Evolutionary conservation across 2,329 filamentous ascomycete species (phyloP).

Genomic region (Trichoderma hamatum): DNA sequence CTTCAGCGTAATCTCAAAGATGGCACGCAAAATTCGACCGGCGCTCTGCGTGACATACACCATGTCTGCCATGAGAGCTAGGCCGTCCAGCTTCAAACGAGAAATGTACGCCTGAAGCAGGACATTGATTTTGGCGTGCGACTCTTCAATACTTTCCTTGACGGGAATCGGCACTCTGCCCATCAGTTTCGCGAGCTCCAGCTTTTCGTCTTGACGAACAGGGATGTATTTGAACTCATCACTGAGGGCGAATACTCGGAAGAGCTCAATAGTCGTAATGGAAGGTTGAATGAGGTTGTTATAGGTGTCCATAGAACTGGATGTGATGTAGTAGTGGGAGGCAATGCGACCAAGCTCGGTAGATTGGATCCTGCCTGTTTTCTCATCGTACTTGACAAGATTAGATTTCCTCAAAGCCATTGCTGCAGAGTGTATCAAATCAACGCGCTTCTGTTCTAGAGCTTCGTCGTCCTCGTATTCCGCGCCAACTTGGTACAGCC

Average conservation of each 20-base stretch:
- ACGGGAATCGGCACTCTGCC: constrained; percentile 91
- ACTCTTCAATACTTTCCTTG: constrained; percentile 96
- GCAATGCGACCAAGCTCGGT: constrained; percentile 95
- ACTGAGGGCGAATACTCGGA: constrained; percentile 93
- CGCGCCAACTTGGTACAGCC: constrained; percentile 90
- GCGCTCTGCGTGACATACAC: constrained; percentile 98
- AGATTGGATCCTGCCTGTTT: constrained; percentile 81
- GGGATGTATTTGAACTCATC: constrained; percentile 99
- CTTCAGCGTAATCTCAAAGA: constrained; percentile 96
- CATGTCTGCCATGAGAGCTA: constrained; percentile 97
- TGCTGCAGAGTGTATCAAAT: constrained; percentile 92
- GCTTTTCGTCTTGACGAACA: constrained; percentile 94
- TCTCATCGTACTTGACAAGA: constrained; percentile 93
- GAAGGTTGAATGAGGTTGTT: constrained; percentile 92
- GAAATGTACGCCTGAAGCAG: constrained; percentile 96
- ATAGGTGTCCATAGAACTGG: constrained; percentile 96
- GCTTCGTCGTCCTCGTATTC: constrained; percentile 93
- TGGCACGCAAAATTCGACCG: constrained; percentile 89
- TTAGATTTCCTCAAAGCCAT: constrained; percentile 83
- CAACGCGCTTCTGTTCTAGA: constrained; percentile 95
- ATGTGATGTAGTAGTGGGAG: constrained; percentile 97
- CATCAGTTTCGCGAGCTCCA: constrained; percentile 90
- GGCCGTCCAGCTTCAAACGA: constrained; percentile 86
- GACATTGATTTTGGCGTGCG: constrained; percentile 97
- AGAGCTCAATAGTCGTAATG: constrained; percentile 91